Conservation (phyloP, 371 early-diverging fungal genomes). For the Apophysomyces elegans region DNA sequence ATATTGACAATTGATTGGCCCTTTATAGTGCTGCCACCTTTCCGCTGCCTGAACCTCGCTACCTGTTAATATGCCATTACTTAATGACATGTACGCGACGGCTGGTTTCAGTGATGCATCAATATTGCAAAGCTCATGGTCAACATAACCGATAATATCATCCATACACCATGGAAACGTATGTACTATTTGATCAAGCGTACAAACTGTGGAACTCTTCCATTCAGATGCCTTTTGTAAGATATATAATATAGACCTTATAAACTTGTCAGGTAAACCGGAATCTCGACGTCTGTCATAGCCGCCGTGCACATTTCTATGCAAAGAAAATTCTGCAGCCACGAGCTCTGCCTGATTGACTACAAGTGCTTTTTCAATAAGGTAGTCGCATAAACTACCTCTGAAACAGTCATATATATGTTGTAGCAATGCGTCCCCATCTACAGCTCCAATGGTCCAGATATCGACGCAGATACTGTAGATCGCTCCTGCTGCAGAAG, state of each 20-base stretch:
- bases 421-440: constrained; percentile 58
- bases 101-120: constrained; percentile 39
- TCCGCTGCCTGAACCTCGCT: not conserved
- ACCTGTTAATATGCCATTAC: constrained; percentile 20
- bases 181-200: constrained; percentile 38
- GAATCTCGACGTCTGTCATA: constrained; percentile 31
- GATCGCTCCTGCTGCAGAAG: constrained; percentile 21
- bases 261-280: constrained; percentile 54
- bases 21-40: constrained; percentile 45
- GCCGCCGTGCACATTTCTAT: constrained; percentile 19
- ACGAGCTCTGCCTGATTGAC: constrained; percentile 42
- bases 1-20: constrained; percentile 24
- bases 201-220: constrained; percentile 64
- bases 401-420: constrained; percentile 61
- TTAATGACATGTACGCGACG: constrained; percentile 37
- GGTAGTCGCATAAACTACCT: constrained; percentile 74
- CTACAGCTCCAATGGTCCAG: constrained; percentile 72
- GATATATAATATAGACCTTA: constrained; percentile 56
- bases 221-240: constrained; percentile 56
- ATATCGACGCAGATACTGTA: constrained; percentile 66
- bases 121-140: constrained; percentile 39
- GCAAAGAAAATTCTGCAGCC: constrained; percentile 21
- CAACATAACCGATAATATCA: constrained; percentile 42
- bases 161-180: constrained; percentile 53
- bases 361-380: constrained; percentile 66